Conservation (phyloP, 352 stramenopile species). For the Phytopythium oedochilum region DNA sequence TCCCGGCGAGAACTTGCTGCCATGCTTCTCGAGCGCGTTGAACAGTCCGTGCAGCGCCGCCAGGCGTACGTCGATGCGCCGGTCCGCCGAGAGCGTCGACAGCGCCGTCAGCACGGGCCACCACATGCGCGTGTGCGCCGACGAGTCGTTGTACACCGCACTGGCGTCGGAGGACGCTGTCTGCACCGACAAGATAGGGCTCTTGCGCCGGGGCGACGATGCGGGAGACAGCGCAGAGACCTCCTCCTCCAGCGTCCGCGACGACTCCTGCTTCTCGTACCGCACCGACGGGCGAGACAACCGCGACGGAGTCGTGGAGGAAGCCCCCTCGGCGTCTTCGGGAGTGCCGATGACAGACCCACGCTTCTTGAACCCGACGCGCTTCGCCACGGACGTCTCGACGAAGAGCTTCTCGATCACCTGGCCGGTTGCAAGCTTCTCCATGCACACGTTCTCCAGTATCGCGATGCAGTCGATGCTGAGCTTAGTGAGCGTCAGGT, state of each 20-base stretch:
- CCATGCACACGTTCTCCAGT: conserved; percentile 61
- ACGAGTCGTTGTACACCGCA: conserved; percentile 62
- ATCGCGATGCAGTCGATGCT: conserved; percentile 67
- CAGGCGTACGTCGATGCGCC: conserved; percentile 84
- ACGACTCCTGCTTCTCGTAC: conserved; percentile 67
- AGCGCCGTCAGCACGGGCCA: conserved; percentile 97
- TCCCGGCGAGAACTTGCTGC: conserved; percentile 62
- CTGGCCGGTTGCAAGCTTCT: conserved; percentile 66
- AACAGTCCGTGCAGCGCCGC: conserved; percentile 73
- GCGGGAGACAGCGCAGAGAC: conserved; percentile 42
- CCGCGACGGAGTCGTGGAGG: background rate
- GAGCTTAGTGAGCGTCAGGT: conserved; percentile 55
- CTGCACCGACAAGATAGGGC: conserved; percentile 18
- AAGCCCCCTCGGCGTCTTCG: background rate
- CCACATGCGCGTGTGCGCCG: conserved; percentile 70
- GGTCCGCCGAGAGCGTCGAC: conserved; percentile 90
- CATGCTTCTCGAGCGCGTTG: conserved; percentile 59
- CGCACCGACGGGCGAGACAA: conserved; percentile 26
- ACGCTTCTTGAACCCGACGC: conserved; percentile 50
- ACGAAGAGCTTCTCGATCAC: conserved; percentile 66
- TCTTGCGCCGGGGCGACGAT: conserved; percentile 23
- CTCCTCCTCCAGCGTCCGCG: conserved; percentile 51
- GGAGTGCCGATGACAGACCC: conserved; percentile 14
- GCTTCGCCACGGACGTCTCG: conserved; percentile 28
- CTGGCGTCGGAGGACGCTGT: conserved; percentile 8